These are phyloP conservation scores for Didymella pinodella DNA, from an alignment of 2,329 filamentous ascomycete genomes.

Conservation along the genomic window DNA sequence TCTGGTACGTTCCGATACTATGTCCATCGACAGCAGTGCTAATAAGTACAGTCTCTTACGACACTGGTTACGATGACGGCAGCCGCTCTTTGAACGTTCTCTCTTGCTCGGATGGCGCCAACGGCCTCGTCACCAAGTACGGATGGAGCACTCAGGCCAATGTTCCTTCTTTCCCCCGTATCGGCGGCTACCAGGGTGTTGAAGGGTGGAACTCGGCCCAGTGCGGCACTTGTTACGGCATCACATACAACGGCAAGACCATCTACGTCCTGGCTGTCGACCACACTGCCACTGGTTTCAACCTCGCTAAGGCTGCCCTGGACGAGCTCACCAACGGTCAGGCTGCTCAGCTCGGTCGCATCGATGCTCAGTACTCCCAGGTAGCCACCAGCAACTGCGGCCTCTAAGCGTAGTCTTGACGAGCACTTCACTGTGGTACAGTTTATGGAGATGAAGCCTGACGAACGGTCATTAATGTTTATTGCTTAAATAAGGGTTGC, in stretches of 20 bases:
- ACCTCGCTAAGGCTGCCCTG: constrained; percentile 59
- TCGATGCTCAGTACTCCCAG: constrained; percentile 53
- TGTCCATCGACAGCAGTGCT: not conserved
- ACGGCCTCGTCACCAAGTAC: constrained; percentile 71
- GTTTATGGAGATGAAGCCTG: not conserved
- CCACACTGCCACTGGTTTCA: constrained; percentile 57
- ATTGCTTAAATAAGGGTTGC: constrained; percentile 12
- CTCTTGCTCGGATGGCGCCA: constrained; percentile 71
- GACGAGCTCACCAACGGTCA: constrained; percentile 58
- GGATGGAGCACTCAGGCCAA: constrained; percentile 61
- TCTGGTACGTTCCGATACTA: constrained; percentile 30
- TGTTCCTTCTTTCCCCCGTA: constrained; percentile 57
- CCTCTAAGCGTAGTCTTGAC: constrained; percentile 22
- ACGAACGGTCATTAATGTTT: constrained; percentile 18
- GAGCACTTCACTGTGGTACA: not conserved
- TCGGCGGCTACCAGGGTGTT: constrained; percentile 60
- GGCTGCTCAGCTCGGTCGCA: constrained; percentile 55
- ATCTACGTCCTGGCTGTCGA: constrained; percentile 62
- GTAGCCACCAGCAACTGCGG: constrained; percentile 50
- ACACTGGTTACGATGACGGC: constrained; percentile 72
- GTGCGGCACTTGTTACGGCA: constrained; percentile 62
- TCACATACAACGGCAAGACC: constrained; percentile 58
- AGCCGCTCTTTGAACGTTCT: constrained; percentile 64
- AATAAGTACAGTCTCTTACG: constrained; percentile 67
- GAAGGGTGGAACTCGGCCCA: constrained; percentile 55